Base-by-base conservation (phyloP, 2,329 filamentous ascomycete species). In the Hymenoscyphus linearis region DNA sequence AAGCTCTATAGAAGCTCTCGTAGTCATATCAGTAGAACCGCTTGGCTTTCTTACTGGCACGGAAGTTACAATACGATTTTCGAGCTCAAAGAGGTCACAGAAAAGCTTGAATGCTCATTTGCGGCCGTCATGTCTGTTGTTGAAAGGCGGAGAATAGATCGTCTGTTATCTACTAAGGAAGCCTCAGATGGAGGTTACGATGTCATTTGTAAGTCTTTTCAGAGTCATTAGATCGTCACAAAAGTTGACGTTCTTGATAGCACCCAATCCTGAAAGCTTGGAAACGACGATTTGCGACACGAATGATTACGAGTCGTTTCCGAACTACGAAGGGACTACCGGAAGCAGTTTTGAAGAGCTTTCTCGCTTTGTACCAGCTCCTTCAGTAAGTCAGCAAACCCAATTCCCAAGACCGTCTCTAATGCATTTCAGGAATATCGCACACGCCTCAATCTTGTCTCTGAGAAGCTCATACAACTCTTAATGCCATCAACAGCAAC, bases 51-150 rank as follows among this genome's bases (percentile, higher is more conserved):
- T 9, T 71, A 72, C 56, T 67, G 72, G 44, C 58, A 72, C 55
- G 70, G 68, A 18, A 74, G 67, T 60, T 74, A 73, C 56, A 70
- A 73, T 57, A 67, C 71, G 4, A 67, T 72, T 12, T 70, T 73
- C 54, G 66, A 74, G 40, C 68, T 74, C 5, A 64, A 62, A 27
- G 70, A 74, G 18, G 68, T 70, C n/a, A 60, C 67, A 5, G 63
- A 70, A 16, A 69, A 57, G 14, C 61, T 74, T 22, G 60, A 55
- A 22, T 55, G 63, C 9, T 69, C 69, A 35, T 58, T 71, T 5
- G 62, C 68, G 27, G 65, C 66, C 25, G 65, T 62, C 14, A 69
- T 67, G 59, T 70, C 69, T 40, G 65, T 69, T 25, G 44, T 71
- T 12, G 72, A 74, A 58, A 67, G 61, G 10, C 66, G 64, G 26